Evolutionary conservation across 768 basidiomycete species (phyloP), one percentile per base, ranked within the genome.

Genomic region (Amanita rimosa): DNA sequence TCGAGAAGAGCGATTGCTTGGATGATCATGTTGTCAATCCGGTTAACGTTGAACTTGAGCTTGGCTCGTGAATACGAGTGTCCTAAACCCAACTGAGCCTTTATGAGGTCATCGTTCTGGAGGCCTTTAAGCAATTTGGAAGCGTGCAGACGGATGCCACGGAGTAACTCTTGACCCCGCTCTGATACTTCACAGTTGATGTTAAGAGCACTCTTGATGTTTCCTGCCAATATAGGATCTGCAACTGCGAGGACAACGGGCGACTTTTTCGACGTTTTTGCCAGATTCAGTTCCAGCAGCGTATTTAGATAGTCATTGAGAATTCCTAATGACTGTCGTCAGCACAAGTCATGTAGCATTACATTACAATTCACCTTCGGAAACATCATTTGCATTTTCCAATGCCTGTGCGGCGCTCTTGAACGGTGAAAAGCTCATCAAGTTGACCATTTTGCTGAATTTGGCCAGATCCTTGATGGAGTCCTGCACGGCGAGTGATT

Each of bases 1-100:
- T 98, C 95, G 58, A 96, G 87, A 50, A 97, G 83, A 4, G 94
- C 89, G 62, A 98, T 97, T 52, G 95, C 95, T 68, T 97, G 95
- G 58, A 98, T 98, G 68, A 98, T 97, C 95, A 98, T 98, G 75
- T 98, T 96, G 69, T 96, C 93, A 49, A 89, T 79, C 46, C 90
- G 77, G 73, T 94, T 94, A 48, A 93, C 90, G 67, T 93, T 94
- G 78, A 92, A 97, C 70, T 98, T 98, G 54, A 97, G 85, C 64
- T 97, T 98, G 35, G 94, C 86, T 54, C 95, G 84, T 19, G 93
- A 96, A 71, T 95, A 97, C 3, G 93, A 91, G 74, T 98, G 95
- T 24, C 95, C 95, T 43, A 98, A 76, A 60, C 95, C 95, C 56
- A 98, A 86, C 60, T 98, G 95, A 14, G 95, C 90, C 60, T 94